Evolutionary conservation across 2,329 filamentous ascomycete genomes (phyloP).

Genomic region (Neospermospora avenae): DNA sequence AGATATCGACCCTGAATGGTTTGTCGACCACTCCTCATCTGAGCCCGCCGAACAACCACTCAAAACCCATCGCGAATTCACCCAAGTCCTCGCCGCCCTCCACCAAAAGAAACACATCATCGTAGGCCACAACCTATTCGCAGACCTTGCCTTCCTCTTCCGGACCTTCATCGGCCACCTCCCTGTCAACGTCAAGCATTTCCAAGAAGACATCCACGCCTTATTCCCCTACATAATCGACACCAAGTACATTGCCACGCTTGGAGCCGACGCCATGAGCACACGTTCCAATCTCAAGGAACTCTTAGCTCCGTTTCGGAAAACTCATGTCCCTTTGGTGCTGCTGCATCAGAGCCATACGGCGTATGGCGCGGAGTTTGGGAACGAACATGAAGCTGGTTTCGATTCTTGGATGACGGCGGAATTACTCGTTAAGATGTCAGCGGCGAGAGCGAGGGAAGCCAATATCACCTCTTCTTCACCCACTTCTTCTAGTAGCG

Average conservation of each 20-base stretch:
- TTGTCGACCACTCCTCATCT: conserved; percentile 40
- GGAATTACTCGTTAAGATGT: conserved; percentile 39
- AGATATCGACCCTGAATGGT: conserved; percentile 35
- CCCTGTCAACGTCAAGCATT: conserved; percentile 51
- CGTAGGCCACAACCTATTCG: conserved; percentile 63
- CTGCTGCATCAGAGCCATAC: conserved; percentile 37
- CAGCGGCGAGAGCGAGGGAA: conserved; percentile 6
- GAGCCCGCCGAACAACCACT: conserved; percentile 29
- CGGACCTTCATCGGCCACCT: conserved; percentile 57
- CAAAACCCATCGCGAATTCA: conserved; percentile 39
- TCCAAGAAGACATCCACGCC: conserved; percentile 46
- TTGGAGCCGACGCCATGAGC: conserved; percentile 36
- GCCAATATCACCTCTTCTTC: neutral
- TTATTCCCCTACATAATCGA: conserved; percentile 51
- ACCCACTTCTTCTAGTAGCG: neutral
- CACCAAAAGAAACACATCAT: conserved; percentile 40
- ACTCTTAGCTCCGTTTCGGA: conserved; percentile 42
- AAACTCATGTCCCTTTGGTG: conserved; percentile 42
- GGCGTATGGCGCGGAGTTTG: conserved; percentile 22
- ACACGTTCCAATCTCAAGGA: conserved; percentile 46
- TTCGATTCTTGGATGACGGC: conserved; percentile 54
- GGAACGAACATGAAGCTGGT: conserved; percentile 52
- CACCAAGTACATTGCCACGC: conserved; percentile 56
- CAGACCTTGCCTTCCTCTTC: conserved; percentile 62
- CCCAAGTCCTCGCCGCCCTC: conserved; percentile 27